Evolutionary conservation across 1,284 basidiomycete genomes (phyloP), one percentile per base, ranked within the genome.

Genomic region (Melampsora americana): DNA sequence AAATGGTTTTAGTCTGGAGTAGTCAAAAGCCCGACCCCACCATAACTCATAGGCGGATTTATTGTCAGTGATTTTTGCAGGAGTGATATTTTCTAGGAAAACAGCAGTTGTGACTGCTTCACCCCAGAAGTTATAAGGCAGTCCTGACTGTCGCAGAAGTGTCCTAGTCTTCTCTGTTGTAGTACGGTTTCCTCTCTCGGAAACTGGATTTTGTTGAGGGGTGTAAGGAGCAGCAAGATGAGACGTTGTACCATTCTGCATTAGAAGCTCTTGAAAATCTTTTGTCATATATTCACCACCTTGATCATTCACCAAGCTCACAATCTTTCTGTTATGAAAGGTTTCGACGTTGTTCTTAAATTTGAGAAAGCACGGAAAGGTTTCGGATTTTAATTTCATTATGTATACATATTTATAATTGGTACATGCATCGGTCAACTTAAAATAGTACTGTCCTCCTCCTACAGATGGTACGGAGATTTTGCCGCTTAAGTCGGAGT

Each of bases 221-320:
- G n/a, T n/a, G n/a, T n/a, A n/a, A n/a, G n/a, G n/a, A n/a, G n/a
- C n/a, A n/a, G n/a, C n/a, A n/a, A n/a, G n/a, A n/a, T n/a, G n/a
- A n/a, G n/a, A n/a, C n/a, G n/a, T n/a, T n/a, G n/a, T 48, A 11
- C 46, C 46, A 11, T 20, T 11, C 20, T n/a, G n/a, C n/a, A n/a
- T n/a, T n/a, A n/a, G n/a, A n/a, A n/a, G n/a, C n/a, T n/a, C n/a
- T n/a, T n/a, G n/a, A n/a, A n/a, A n/a, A n/a, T n/a, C n/a, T n/a
- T n/a, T n/a, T n/a, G n/a, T n/a, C n/a, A n/a, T n/a, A n/a, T n/a
- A n/a, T n/a, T n/a, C n/a, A n/a, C 82, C 79, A 48, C 80, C 78
- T 79, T 83, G 71, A 78, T 83, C 85, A 77, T 80, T n/a, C 65
- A 80, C 78, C 2, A 82, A 83, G 2, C 83, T 81, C n/a, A n/a